Conservation (phyloP, 1,284 basidiomycete species). For the Violaceomyces palustris region DNA sequence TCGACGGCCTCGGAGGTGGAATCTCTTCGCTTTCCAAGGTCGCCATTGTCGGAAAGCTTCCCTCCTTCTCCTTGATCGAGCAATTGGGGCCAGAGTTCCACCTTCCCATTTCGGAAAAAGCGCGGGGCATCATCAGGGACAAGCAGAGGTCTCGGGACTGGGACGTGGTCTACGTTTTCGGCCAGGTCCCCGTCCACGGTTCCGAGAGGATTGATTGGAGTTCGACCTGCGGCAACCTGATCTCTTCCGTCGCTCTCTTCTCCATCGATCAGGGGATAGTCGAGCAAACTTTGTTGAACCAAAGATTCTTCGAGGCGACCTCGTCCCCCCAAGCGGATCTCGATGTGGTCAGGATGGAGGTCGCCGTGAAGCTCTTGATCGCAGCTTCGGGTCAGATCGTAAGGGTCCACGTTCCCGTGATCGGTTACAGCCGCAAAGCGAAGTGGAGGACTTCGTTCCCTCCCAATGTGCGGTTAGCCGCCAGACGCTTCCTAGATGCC, state of each 20-base stretch:
- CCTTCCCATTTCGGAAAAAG: too few species aligned
- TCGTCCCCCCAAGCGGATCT: too few species aligned
- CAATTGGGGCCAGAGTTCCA: conserved; percentile 2
- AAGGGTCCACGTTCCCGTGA: conserved; percentile 32
- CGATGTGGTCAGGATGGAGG: too few species aligned
- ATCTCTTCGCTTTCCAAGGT: conserved; percentile 73
- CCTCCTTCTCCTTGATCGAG: too few species aligned
- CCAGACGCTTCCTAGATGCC: too few species aligned
- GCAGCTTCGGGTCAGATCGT: conserved; percentile 38
- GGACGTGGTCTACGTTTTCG: conserved; percentile 49
- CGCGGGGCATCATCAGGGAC: too few species aligned
- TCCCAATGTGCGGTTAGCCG: too few species aligned
- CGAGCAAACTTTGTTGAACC: too few species aligned
- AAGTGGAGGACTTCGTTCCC: too few species aligned
- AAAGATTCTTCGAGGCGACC: too few species aligned
- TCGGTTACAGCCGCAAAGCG: too few species aligned
- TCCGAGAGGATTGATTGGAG: conserved; percentile 39
- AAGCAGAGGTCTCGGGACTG: conserved; percentile 18
- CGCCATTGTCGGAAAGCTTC: conserved; percentile 64
- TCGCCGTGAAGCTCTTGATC: conserved; percentile 30
- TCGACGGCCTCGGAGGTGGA: conserved; percentile 71
- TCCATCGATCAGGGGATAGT: conserved; percentile 23
- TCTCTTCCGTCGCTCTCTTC: conserved; percentile 44
- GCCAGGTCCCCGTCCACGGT: conserved; percentile 43
- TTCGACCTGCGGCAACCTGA: conserved; percentile 48